These are phyloP conservation scores for Termitomyces sp. DNA, from an alignment of 768 basidiomycete genomes.

Conservation along the genomic window DNA sequence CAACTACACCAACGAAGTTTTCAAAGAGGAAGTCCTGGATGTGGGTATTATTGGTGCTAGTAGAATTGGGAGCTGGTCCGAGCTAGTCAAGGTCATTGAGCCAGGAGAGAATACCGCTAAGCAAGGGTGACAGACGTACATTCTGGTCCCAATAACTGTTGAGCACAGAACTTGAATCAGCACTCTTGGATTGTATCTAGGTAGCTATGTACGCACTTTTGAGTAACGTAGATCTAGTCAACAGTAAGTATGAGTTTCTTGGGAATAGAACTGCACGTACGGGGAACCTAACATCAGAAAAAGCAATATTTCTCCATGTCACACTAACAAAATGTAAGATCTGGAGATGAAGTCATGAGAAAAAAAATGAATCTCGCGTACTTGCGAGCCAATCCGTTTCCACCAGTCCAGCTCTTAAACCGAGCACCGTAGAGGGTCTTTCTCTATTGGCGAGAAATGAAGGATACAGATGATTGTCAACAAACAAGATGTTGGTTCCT, in stretches of 20 bases:
- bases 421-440: slow-evolving; percentile 54
- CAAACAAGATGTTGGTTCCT: not conserved
- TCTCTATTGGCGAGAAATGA: slow-evolving; percentile 27
- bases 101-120: slow-evolving; percentile 9
- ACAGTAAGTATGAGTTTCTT: not conserved
- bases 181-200: not conserved
- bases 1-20: slow-evolving; percentile 47
- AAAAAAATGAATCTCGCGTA: slow-evolving; percentile 19
- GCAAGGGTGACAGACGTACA: slow-evolving; percentile 26
- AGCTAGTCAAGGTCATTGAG: slow-evolving; percentile 5
- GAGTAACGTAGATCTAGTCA: slow-evolving; percentile 54
- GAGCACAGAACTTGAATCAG: not conserved
- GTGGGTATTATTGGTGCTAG: slow-evolving; percentile 48
- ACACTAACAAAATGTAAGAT: slow-evolving; percentile 29
- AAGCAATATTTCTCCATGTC: slow-evolving; percentile 56
- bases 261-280: slow-evolving; percentile 26
- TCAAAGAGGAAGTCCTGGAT: slow-evolving; percentile 54
- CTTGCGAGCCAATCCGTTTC: slow-evolving; percentile 56
- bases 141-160: slow-evolving; percentile 64
- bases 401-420: slow-evolving; percentile 68
- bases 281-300: slow-evolving; percentile 52
- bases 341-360: not conserved
- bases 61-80: slow-evolving; percentile 42
- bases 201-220: slow-evolving; percentile 39
- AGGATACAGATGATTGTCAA: not conserved